These are phyloP conservation scores for Waltergamsia citrina DNA, from an alignment of 2,329 filamentous ascomycete genomes.

Conservation along the genomic window DNA sequence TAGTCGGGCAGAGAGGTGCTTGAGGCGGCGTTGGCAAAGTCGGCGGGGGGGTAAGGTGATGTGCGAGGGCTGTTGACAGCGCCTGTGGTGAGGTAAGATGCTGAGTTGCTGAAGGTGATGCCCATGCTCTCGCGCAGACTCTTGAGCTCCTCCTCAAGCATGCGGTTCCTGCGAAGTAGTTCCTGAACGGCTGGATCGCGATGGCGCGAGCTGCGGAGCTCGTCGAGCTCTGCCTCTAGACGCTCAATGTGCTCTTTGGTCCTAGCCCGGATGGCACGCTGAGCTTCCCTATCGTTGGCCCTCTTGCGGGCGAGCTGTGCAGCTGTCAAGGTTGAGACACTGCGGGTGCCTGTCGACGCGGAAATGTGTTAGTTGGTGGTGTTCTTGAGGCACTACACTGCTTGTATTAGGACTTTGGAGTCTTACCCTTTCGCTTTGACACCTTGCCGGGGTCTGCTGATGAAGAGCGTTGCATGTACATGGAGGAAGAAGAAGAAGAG, in stretches of 20 bases:
- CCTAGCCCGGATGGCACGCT: conserved; percentile 76
- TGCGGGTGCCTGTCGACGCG: conserved; percentile 46
- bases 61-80: conserved; percentile 32
- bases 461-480: conserved; percentile 29
- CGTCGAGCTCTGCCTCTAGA: conserved; percentile 65
- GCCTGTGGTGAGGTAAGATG: conserved; percentile 29
- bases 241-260: conserved; percentile 80
- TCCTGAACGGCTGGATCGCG: conserved; percentile 42
- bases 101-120: conserved; percentile 21
- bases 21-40: conserved; percentile 18
- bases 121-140: conserved; percentile 34
- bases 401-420: not conserved
- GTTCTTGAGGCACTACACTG: too few relatives aligned
- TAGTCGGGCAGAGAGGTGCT: conserved; percentile 29
- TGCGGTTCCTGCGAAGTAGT: conserved; percentile 40
- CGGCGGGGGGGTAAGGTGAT: conserved; percentile 31
- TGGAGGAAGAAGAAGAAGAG: conserved; percentile 4
- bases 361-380: too few relatives aligned
- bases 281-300: conserved; percentile 84
- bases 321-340: conserved; percentile 78
- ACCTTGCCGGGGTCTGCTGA: conserved; percentile 32
- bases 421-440: conserved; percentile 36
- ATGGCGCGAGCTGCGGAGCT: conserved; percentile 46
- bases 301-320: conserved; percentile 85
- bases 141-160: conserved; percentile 42